Evolutionary conservation across 495 filamentous ascomycete genomes (phyloP), one percentile per base, ranked within the genome.

Genomic region (Cenococcum geophilum): DNA sequence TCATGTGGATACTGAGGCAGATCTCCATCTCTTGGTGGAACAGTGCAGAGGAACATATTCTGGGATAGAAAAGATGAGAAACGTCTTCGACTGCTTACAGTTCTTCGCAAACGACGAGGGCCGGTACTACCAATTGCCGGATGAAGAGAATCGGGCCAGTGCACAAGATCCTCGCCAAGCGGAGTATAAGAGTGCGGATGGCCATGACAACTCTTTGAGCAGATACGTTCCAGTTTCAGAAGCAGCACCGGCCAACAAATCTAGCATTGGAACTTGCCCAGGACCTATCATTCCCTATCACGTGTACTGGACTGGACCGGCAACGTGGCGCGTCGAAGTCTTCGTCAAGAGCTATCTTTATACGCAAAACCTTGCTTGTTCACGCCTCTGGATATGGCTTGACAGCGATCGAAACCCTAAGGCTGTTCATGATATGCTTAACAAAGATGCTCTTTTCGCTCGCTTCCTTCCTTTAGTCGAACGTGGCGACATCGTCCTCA

Each of bases 321-420:
- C 80, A 11, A 82, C 79, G 1, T 83, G 80, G 80, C 72, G 80
- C 20, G 77, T 83, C 42, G 80, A 83, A 53, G 64, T 82, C 12
- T 83, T 83, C 64, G 68, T 83, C 70, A 83, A 83, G 70, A 75
- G 74, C 32, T 80, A 83, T 64, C 72, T 83, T 1, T 79, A 83
- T 68, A 82, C 80, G 0, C 80, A 83, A 54, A 82, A 82, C 43
- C 69, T 83, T 8, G 75, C 80, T 1, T 83, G 80, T 61, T 79
- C 75, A 16, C 69, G 78, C 34, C 72, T 83, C 1, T 79, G 75
- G 67, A 59, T 83, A 11, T 83, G 80, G 80, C 70, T 83, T 9
- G 81, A 83, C 60, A 72, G 73, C 6, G 80, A 83, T 59, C 69
- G 71, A 16, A 72, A 78, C 62, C 75, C 77, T 10, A 70, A 70